Evolutionary conservation across 441 rosid species (phyloP).

Genomic region (Kokia cookei): DNA sequence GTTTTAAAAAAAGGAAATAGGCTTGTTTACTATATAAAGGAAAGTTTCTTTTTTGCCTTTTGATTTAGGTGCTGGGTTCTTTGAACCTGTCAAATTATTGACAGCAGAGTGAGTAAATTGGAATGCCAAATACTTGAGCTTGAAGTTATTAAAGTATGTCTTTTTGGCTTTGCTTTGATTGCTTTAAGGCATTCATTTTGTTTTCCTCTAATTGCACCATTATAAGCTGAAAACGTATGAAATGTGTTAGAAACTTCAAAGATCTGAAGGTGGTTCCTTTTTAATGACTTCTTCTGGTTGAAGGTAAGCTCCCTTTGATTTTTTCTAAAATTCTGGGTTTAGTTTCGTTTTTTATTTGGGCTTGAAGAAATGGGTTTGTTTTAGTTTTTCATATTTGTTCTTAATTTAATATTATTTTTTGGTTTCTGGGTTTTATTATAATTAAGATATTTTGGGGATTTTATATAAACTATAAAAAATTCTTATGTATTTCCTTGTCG

Average conservation of each 20-base stretch:
- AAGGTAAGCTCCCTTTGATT: slow-evolving; percentile 13
- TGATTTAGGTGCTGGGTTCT: not conserved
- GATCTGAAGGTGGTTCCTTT: slow-evolving; percentile 27
- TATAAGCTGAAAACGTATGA: not conserved
- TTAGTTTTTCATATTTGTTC: not conserved
- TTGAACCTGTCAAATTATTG: slow-evolving; percentile 3
- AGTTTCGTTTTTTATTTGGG: not conserved
- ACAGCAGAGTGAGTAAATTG: not conserved
- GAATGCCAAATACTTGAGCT: not conserved
- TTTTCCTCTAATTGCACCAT: not conserved
- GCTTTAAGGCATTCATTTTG: not conserved
- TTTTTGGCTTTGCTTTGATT: slow-evolving; percentile 4
- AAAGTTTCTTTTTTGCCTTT: not conserved
- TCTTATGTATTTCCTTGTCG: not conserved
- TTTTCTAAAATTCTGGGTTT: not conserved
- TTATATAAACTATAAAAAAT: not conserved
- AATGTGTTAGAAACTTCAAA: slow-evolving; percentile 13
- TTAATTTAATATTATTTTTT: not conserved
- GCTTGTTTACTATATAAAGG: slow-evolving; percentile 3
- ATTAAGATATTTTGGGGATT: not conserved
- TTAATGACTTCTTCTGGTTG: slow-evolving; percentile 20
- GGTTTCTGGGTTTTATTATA: slow-evolving; percentile 1
- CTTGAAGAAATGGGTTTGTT: slow-evolving; percentile 5
- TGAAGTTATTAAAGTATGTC: not conserved
- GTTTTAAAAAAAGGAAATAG: not conserved